A percentile compares a stretch with the other conserved stretches of the same genome.
These are phyloP conservation scores for Zarea fungicola DNA, from an alignment of 2,329 filamentous ascomycete species.

Conservation along the genomic window DNA sequence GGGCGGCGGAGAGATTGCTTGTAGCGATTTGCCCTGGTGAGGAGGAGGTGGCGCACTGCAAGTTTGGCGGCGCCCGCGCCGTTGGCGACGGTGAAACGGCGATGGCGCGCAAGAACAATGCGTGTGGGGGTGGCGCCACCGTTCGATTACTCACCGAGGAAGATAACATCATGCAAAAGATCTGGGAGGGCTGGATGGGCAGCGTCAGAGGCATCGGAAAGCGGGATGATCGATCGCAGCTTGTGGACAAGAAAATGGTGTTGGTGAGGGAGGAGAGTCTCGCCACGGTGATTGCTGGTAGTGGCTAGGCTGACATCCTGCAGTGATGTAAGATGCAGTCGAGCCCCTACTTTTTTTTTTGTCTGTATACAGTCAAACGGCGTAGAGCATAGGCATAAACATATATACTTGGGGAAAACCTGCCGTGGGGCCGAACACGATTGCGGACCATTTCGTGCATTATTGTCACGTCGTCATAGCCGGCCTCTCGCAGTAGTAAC, in stretches of 20 bases:
- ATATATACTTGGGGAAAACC: too few relatives aligned
- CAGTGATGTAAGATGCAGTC: neutral
- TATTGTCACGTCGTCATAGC: neutral
- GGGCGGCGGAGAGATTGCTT: conserved; percentile 29
- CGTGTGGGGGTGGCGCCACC: conserved; percentile 17
- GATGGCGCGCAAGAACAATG: neutral
- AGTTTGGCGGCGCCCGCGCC: neutral
- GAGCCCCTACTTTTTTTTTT: neutral
- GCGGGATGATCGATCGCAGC: conserved; percentile 30
- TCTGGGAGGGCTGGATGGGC: conserved; percentile 43
- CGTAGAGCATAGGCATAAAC: too few relatives aligned
- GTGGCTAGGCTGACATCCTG: neutral
- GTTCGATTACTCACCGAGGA: too few relatives aligned
- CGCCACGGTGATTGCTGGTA: conserved; percentile 26
- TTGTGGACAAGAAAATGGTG: conserved; percentile 39
- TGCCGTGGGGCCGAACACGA: too few relatives aligned
- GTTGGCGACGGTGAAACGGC: conserved; percentile 5
- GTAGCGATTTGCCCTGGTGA: conserved; percentile 37
- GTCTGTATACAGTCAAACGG: neutral
- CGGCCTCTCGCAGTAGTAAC: neutral
- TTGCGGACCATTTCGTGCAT: too few relatives aligned
- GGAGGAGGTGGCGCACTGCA: conserved; percentile 21
- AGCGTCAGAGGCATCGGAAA: conserved; percentile 25
- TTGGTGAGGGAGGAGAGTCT: conserved; percentile 40
- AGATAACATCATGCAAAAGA: conserved; percentile 40